Percentiles rank a stretch among this genome's conserved stretches.
Evolutionary conservation across 768 basidiomycete species (phyloP).

Genomic region (Hypsizygus marmoreus): DNA sequence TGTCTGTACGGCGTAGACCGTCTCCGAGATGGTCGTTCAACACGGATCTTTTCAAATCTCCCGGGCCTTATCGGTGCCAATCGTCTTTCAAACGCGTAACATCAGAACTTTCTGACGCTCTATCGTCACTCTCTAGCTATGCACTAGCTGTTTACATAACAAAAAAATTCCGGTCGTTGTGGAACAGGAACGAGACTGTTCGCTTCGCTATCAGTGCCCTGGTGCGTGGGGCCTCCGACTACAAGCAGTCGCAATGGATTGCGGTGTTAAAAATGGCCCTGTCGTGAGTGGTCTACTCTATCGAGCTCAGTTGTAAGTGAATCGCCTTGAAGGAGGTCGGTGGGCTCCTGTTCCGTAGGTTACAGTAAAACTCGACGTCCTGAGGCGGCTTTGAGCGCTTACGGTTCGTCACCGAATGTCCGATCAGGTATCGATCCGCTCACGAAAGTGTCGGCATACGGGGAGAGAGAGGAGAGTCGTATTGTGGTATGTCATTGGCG

Average conservation of each 20-base stretch:
- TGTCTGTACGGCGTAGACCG: too few species aligned
- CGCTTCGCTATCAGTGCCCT: too few species aligned
- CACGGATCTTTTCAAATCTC: too few species aligned
- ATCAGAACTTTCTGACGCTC: background rate
- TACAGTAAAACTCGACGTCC: background rate
- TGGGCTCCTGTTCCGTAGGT: slow-evolving; percentile 7
- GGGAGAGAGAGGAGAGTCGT: background rate
- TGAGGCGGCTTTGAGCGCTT: background rate
- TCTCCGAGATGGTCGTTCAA: too few species aligned
- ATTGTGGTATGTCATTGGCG: slow-evolving; percentile 7
- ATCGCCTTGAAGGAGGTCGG: background rate
- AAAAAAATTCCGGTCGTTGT: background rate
- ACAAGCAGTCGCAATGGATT: too few species aligned
- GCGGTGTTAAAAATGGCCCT: too few species aligned
- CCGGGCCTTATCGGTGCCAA: slow-evolving; percentile 14
- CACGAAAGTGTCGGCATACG: slow-evolving; percentile 8
- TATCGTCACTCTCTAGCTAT: background rate
- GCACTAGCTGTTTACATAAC: background rate
- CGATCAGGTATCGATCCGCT: slow-evolving; percentile 1
- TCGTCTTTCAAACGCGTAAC: slow-evolving; percentile 7
- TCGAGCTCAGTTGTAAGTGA: background rate
- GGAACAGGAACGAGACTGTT: slow-evolving; percentile 5
- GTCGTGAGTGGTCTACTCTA: too few species aligned
- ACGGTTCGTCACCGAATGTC: background rate
- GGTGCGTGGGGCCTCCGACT: too few species aligned